These are phyloP conservation scores for Trametes villosa DNA, from an alignment of 768 basidiomycete genomes.

Conservation along the genomic window DNA sequence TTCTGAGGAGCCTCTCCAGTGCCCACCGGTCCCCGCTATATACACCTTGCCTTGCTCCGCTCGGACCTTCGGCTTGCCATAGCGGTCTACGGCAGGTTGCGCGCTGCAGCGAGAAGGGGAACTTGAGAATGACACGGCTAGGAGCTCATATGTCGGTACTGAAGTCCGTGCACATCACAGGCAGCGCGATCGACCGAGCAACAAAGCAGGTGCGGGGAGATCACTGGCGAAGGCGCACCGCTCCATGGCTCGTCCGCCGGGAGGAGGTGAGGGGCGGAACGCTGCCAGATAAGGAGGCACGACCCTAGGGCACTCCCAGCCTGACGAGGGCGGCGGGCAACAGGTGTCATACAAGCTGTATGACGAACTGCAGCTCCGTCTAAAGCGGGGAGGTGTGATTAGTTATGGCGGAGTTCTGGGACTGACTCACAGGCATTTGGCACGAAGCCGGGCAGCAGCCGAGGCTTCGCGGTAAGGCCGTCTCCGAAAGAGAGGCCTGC, in stretches of 20 bases:
- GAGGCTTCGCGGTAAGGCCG: constrained; percentile 14
- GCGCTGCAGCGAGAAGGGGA: constrained; percentile 12
- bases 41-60: constrained; percentile 14
- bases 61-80: constrained; percentile 10
- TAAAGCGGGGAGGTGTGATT: constrained; percentile 12
- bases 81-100: neutral
- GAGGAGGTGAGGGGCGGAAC: constrained; percentile 2
- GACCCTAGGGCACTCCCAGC: constrained; percentile 17
- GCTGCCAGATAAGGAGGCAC: constrained; percentile 13
- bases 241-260: constrained; percentile 7
- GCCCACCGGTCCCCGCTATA: constrained; percentile 14
- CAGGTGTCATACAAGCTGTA: constrained; percentile 12
- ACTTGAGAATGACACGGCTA: constrained; percentile 12
- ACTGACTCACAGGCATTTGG: neutral
- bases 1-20: neutral
- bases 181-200: constrained; percentile 19
- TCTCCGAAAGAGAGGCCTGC: constrained; percentile 9
- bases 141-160: constrained; percentile 18
- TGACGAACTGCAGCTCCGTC: constrained; percentile 9
- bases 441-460: constrained; percentile 18
- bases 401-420: constrained; percentile 2
- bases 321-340: constrained; percentile 16
- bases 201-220: constrained; percentile 17
- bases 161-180: constrained; percentile 24
- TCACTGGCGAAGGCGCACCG: constrained; percentile 11